Conservation (phyloP, 495 filamentous ascomycete genomes). For the Aspergillus nidulans region DNA sequence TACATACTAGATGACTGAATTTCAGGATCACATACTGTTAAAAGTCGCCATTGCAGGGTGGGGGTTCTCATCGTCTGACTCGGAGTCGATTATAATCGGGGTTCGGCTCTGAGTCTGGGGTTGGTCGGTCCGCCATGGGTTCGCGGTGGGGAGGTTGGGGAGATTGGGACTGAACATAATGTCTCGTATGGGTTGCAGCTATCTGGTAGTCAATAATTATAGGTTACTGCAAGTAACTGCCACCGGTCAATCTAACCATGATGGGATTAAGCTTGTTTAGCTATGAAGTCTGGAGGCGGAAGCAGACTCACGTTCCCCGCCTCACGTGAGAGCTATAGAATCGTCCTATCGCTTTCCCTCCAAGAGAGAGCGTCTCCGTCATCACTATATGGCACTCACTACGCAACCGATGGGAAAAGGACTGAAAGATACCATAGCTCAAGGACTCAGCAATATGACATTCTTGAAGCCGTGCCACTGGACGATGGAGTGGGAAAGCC, state of each 20-base stretch:
- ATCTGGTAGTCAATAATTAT: too few species aligned
- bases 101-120: not conserved
- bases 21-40: not conserved
- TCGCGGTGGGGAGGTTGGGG: not conserved
- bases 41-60: not conserved
- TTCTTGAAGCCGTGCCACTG: too few species aligned
- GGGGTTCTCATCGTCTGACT: not conserved
- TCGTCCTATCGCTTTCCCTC: not conserved
- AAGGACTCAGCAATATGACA: too few species aligned
- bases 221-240: too few species aligned
- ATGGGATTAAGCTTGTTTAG: not conserved
- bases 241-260: too few species aligned
- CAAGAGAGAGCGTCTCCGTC: too few species aligned
- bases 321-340: slow-evolving; percentile 1
- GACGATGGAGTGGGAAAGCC: not conserved
- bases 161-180: not conserved
- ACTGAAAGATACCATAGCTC: too few species aligned
- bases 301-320: slow-evolving; percentile 1
- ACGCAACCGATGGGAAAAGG: too few species aligned
- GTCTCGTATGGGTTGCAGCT: not conserved
- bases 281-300: not conserved
- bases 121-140: not conserved
- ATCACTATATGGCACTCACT: too few species aligned
- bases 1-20: not conserved
- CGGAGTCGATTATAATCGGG: not conserved